Evolutionary conservation across 345 rosid genomes (phyloP).

Genomic region (Ceriops tagal): DNA sequence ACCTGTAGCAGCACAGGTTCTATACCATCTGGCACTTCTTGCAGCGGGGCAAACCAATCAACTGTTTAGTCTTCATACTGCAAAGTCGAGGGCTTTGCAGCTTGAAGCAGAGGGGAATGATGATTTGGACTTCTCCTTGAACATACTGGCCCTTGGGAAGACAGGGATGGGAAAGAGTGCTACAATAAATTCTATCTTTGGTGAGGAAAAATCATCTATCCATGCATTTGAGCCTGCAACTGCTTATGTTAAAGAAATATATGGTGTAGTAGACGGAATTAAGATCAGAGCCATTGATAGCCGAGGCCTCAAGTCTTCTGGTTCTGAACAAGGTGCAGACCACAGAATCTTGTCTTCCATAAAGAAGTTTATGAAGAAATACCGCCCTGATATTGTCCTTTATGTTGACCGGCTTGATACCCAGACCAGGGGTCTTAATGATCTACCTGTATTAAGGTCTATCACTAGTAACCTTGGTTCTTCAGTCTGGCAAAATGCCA

Average conservation of each 20-base stretch:
- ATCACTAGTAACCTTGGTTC: constrained; percentile 66
- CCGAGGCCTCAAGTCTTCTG: constrained; percentile 79
- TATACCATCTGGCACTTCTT: constrained; percentile 65
- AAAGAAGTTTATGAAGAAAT: constrained; percentile 58
- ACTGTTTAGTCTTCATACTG: constrained; percentile 70
- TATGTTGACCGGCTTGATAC: constrained; percentile 86
- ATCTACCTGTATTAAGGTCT: constrained; percentile 67
- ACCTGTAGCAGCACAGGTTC: constrained; percentile 71
- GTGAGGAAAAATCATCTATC: constrained; percentile 57
- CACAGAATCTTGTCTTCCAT: constrained; percentile 60
- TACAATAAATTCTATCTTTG: constrained; percentile 81
- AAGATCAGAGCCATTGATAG: constrained; percentile 66
- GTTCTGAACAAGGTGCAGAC: constrained; percentile 71
- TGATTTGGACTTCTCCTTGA: constrained; percentile 63
- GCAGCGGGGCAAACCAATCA: constrained; percentile 76
- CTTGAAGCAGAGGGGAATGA: constrained; percentile 63
- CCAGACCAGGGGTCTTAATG: constrained; percentile 81
- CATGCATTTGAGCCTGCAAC: constrained; percentile 84
- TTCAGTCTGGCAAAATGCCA: constrained; percentile 81
- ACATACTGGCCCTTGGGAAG: constrained; percentile 84
- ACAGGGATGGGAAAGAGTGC: constrained; percentile 97
- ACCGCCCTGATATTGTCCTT: constrained; percentile 80
- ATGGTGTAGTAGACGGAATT: constrained; percentile 64
- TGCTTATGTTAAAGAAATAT: constrained; percentile 58
- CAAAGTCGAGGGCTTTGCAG: constrained; percentile 66